phyloP scores from a whole-genome alignment of 495 filamentous ascomycete species.

The Tuber umbilicatum region DNA sequence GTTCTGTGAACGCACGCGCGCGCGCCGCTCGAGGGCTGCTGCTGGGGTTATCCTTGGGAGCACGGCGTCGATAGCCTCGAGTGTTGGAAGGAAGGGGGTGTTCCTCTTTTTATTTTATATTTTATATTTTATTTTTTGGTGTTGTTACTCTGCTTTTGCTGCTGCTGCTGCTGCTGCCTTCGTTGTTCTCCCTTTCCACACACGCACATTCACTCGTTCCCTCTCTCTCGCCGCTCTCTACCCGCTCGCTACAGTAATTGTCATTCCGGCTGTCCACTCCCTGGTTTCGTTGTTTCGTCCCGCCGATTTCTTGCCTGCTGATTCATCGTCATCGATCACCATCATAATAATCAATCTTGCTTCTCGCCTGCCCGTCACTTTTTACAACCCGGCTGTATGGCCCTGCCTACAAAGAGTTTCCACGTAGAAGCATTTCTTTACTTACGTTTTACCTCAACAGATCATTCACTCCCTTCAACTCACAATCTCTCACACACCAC shows the following conservation, averaged over 20 bases:
- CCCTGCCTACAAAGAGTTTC: constrained; percentile 2
- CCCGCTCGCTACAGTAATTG: background rate
- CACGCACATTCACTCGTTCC: background rate
- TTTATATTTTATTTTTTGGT: constrained; percentile 5
- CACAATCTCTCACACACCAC: constrained; percentile 5
- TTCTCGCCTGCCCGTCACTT: background rate
- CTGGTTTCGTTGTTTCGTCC: background rate
- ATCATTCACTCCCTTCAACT: constrained; percentile 28
- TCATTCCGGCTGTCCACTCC: constrained; percentile 1
- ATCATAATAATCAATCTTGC: background rate
- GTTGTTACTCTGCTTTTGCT: constrained; percentile 10
- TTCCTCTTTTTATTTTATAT: constrained; percentile 3
- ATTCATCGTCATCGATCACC: background rate
- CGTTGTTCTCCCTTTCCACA: constrained; percentile 13
- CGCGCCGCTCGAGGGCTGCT: constrained; percentile 30
- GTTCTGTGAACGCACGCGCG: constrained; percentile 29
- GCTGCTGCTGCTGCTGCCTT: constrained; percentile 17
- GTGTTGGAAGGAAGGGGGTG: background rate
- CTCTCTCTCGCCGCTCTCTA: background rate
- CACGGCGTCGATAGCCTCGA: background rate
- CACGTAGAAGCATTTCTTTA: constrained; percentile 1
- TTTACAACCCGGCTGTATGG: background rate
- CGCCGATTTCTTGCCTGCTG: background rate
- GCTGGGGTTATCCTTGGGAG: constrained; percentile 2
- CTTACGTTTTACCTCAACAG: background rate